Evolutionary conservation across 768 basidiomycete genomes (phyloP).

Genomic region (Agaricus subrufescens): DNA sequence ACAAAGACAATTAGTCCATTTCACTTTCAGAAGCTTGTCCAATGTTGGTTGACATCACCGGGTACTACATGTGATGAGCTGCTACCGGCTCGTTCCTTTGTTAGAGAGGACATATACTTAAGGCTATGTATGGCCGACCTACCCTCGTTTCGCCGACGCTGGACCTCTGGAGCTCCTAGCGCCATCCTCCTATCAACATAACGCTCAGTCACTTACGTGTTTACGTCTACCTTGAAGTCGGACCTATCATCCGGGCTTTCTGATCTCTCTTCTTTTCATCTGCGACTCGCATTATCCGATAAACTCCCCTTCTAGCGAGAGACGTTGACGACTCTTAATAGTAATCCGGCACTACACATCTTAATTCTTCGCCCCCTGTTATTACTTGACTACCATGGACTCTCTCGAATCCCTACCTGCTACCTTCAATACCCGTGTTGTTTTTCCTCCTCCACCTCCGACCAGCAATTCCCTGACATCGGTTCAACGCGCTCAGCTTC

Average conservation of each 20-base stretch:
- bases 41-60: no score
- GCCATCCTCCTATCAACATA: not conserved
- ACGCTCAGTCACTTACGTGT: not conserved
- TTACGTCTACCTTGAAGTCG: not conserved
- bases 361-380: not conserved
- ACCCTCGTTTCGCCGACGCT: slow-evolving; percentile 1
- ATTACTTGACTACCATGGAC: slow-evolving; percentile 9
- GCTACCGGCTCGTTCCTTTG: slow-evolving; percentile 13
- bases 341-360: not conserved
- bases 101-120: slow-evolving; percentile 15
- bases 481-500: slow-evolving; percentile 48
- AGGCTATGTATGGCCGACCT: not conserved
- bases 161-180: slow-evolving; percentile 8
- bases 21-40: no score
- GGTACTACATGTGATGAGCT: not conserved
- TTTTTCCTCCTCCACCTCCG: slow-evolving; percentile 48
- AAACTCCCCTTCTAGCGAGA: slow-evolving; percentile 4
- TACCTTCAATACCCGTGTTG: slow-evolving; percentile 21
- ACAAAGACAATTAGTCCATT: not conserved
- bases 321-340: not conserved
- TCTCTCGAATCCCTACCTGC: slow-evolving; percentile 11
- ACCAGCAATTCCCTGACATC: slow-evolving; percentile 52
- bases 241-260: not conserved
- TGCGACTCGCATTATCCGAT: not conserved
- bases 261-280: not conserved